Evolutionary conservation across 164 flowering plant genomes (phyloP), one percentile per base, ranked within the genome.

Genomic region (Nymphaea colorata): DNA sequence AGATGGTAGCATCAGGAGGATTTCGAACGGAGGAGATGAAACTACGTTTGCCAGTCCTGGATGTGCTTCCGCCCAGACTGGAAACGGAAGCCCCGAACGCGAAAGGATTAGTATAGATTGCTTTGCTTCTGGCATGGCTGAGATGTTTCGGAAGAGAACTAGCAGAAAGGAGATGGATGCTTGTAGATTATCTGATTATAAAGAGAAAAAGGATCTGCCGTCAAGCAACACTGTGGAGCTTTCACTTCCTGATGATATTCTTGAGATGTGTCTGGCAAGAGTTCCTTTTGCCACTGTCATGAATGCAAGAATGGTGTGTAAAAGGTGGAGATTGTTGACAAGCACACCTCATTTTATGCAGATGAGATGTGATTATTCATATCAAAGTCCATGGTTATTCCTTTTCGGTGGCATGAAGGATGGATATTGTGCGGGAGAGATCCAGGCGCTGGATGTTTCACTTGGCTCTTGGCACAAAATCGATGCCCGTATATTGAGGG

Each of bases 271-370:
- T 76, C 79, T 94, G 83, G 78, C 82, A 79, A 87, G 96, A 75
- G 88, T 90, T 55, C 93, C 99, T 3, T 62, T 91, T 71, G 77
- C 86, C 57, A 80, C 86, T 77, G 90, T 94, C 68, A 88, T 90
- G 96, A 87, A 76, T 77, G 87, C 97, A 17, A 89, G 97, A 11
- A 92, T 90, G 64, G 99, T 91, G 4, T 94, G 99, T 82, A 88
- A 75, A 80, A 90, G 86, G 72, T 94, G 97, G 99, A 83, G 86
- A 68, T 65, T 62, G 72, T 76, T 94, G 81, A 84, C 96, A 2
- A 76, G 83, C 67, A 80, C 88, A 16, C 77, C 77, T 36, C 80
- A 90, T 64, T 90, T 94, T 67, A 76, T 90, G 83, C 87, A 83
- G 75, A 79, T 86, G 81, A 84, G 99, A 67, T 74, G 76, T 12